A percentile compares a stretch with the other conserved stretches of the same genome.
Evolutionary conservation across 2,329 filamentous ascomycete species (phyloP).

Genomic region (Didymella pinodella): DNA sequence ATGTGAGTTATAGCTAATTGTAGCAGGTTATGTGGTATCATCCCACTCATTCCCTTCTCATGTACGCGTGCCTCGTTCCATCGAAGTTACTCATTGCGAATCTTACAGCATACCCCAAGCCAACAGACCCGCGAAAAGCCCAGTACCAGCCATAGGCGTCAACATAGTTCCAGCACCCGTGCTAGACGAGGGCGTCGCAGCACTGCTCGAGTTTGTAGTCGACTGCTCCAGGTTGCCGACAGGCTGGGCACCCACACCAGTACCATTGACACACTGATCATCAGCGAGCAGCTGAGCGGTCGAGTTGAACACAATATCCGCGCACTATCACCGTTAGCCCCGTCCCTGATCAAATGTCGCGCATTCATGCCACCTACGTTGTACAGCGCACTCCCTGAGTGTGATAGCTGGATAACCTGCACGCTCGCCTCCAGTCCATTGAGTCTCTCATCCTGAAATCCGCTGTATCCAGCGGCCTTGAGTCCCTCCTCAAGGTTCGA

Average conservation of each 20-base stretch:
- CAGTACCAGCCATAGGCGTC: slow-evolving; percentile 28
- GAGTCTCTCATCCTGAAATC: slow-evolving; percentile 27
- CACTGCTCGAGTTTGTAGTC: slow-evolving; percentile 9
- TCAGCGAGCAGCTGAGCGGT: slow-evolving; percentile 49
- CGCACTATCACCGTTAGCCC: slow-evolving; percentile 48
- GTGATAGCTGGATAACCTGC: slow-evolving; percentile 56
- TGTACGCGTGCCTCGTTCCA: neutral
- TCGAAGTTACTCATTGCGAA: neutral
- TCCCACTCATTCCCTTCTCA: neutral
- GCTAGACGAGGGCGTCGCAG: slow-evolving; percentile 10
- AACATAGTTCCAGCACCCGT: slow-evolving; percentile 26
- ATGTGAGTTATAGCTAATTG: too few relatives aligned
- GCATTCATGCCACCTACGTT: slow-evolving; percentile 45
- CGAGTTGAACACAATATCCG: slow-evolving; percentile 54
- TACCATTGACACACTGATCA: slow-evolving; percentile 52
- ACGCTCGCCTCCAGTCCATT: slow-evolving; percentile 54
- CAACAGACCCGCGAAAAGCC: slow-evolving; percentile 30
- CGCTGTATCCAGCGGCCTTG: slow-evolving; percentile 35
- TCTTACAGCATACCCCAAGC: slow-evolving; percentile 30
- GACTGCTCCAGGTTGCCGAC: slow-evolving; percentile 33
- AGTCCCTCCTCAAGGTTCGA: slow-evolving; percentile 35
- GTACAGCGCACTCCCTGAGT: slow-evolving; percentile 54
- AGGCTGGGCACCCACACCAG: slow-evolving; percentile 48
- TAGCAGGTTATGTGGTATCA: neutral
- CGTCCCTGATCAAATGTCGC: neutral